Percentiles rank a stretch among this genome's conserved stretches.
Evolutionary conservation across 2,329 filamentous ascomycete genomes (phyloP).

Genomic region (Botrytis galanthina): DNA sequence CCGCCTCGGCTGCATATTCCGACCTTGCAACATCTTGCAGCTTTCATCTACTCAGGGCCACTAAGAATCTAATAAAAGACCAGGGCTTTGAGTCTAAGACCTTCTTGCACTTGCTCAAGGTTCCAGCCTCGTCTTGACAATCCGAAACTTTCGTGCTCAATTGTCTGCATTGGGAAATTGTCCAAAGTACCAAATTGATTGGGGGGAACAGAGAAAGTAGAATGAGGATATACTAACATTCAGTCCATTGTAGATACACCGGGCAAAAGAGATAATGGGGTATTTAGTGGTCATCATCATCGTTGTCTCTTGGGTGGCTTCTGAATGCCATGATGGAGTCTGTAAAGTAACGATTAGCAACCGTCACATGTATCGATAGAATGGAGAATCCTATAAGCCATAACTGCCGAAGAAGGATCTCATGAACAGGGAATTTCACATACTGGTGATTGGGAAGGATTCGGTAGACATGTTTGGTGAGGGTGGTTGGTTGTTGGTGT

Average conservation of each 20-base stretch:
- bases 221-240: conserved; percentile 16
- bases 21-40: conserved; percentile 11
- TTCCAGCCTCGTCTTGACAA: conserved; percentile 21
- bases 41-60: conserved; percentile 13
- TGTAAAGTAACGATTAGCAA: conserved; percentile 6
- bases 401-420: not conserved
- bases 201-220: not conserved
- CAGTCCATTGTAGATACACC: conserved; percentile 7
- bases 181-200: not conserved
- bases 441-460: conserved; percentile 16
- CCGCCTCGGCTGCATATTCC: conserved; percentile 11
- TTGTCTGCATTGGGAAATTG: conserved; percentile 10
- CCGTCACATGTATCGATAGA: not conserved
- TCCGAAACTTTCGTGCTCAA: conserved; percentile 6
- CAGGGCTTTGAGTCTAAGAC: conserved; percentile 10
- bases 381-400: not conserved
- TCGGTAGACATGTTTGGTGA: conserved; percentile 8
- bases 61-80: conserved; percentile 16
- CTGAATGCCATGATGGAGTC: conserved; percentile 8
- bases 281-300: conserved; percentile 21
- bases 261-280: not conserved
- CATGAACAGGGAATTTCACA: conserved; percentile 9
- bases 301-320: conserved; percentile 21
- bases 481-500: not conserved
- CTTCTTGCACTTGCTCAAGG: conserved; percentile 15